Conservation (phyloP, 352 stramenopile genomes). For the Pythium myriotylum region DNA sequence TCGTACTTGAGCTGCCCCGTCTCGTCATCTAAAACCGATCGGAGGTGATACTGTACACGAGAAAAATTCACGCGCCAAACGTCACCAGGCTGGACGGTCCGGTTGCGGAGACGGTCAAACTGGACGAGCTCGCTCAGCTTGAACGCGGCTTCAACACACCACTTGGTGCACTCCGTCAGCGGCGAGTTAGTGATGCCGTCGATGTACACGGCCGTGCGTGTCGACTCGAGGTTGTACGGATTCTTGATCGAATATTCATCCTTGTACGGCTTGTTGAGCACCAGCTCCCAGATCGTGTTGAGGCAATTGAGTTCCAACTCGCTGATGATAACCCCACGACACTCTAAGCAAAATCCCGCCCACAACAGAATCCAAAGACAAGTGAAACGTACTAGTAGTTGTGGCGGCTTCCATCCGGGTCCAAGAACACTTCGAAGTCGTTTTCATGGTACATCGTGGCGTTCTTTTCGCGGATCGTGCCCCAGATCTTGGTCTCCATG, state of each 20-base stretch:
- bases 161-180: slow-evolving; percentile 58
- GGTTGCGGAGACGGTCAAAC: slow-evolving; percentile 49
- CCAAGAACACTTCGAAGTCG: slow-evolving; percentile 94
- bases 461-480: slow-evolving; percentile 69
- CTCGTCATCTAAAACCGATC: slow-evolving; percentile 47
- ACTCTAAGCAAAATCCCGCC: no score
- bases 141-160: slow-evolving; percentile 85
- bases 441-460: slow-evolving; percentile 89
- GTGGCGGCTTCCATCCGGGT: slow-evolving; percentile 78
- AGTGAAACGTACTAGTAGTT: slow-evolving; percentile 89
- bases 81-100: slow-evolving; percentile 36
- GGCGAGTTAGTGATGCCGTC: slow-evolving; percentile 78
- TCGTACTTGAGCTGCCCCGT: slow-evolving; percentile 49
- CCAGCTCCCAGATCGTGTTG: slow-evolving; percentile 91
- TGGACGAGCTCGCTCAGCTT: slow-evolving; percentile 66
- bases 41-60: slow-evolving; percentile 81
- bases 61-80: slow-evolving; percentile 91
- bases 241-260: slow-evolving; percentile 84
- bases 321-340: slow-evolving; percentile 30
- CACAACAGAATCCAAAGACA: no score
- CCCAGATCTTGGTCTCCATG: slow-evolving; percentile 75
- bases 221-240: slow-evolving; percentile 60
- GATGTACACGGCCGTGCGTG: slow-evolving; percentile 58
- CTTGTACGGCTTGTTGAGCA: slow-evolving; percentile 88
- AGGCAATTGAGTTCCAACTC: slow-evolving; percentile 92